Base-by-base conservation (phyloP, 495 filamentous ascomycete genomes). In the Penicillium alfredii region DNA sequence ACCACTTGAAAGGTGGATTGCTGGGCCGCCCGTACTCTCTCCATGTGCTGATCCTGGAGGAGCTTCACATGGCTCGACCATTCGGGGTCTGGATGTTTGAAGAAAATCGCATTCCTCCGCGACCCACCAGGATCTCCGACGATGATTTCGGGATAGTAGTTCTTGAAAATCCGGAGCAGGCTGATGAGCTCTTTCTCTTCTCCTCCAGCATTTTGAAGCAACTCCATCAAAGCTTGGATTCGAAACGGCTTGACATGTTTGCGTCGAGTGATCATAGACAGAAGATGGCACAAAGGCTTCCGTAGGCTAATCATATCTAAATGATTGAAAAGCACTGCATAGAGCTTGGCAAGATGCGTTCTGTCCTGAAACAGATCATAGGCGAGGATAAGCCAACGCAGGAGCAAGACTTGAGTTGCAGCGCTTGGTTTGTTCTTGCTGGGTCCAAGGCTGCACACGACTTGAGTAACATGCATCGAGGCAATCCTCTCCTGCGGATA, bases 91-190 rank as follows among this genome's bases (percentile, higher is more conserved):
- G 86, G 83, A 53, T 88, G 79, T 71, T 88, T 71, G 45, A 70
- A 60, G 45, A 66, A 63, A 26, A 71, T 35, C 3, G 45, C 54
- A 47, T 56, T 47, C 50, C 62, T 48, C 31, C 56, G 44, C 28
- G 60, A 54, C 18, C 56, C 25, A 1, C 69, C 71, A 10, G 71
- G 58, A 50, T 80, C 78, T 21, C 80, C 82, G n/a, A 89, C 63
- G 40, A 93, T 82, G 31, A 93, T 81, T 58, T 93, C 86, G 4
- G 88, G 87, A 50, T 87, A 92, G 51, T 90, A 92, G 53, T 88
- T 86, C 49, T 92, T 92, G 63, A 82, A 94, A 6, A 88, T 72
- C 38, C 78, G 75, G 16, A 94, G 68, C n/a, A 95, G 69, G n/a
- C 81, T 81, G 16, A 81, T 67, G 24, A 94, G 61, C 29, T 79